Base-by-base conservation (phyloP, 2,329 filamentous ascomycete species). In the Pyrenophora seminiperda region DNA sequence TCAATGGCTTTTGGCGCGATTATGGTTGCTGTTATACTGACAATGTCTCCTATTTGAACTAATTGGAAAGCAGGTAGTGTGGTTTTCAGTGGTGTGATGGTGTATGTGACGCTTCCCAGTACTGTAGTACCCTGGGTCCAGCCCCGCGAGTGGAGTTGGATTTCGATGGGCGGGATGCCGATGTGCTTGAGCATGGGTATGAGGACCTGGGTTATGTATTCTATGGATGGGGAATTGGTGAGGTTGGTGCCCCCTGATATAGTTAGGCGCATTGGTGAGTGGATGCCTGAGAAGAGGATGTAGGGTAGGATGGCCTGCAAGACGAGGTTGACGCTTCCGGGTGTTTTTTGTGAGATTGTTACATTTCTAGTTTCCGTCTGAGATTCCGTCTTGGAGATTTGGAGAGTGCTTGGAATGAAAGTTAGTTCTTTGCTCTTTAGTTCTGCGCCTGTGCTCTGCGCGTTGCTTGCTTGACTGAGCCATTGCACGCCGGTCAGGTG, bases 271-370 rank as follows among this genome's bases (percentile, higher is more conserved):
- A 75, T 56, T 1, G 57, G 53, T 11, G 42, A 30, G 10, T 43
- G 3, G 14, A 43, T 31, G 9, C 55, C 53, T 7, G 56, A 59
- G 65, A 83, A 79, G 1, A 86, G 66, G 2, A 85, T 65, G 56
- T 79, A 85, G 0, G 83, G 83, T 31, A 85, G 76, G 3, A 86
- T 70, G 4, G 83, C 82, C 63, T 86, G 83, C 44, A 85, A 75
- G 0, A 83, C 77, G 10, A 86, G 72, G 38, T 77, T 81, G 4
- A 82, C 76, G 14, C 78, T 80, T 0, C 83, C 83, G 0, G 81
- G 79, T 2, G 69, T 74, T 11, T 36, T 65, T 36, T 70, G 71
- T 7, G 53, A 55, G 47, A 68, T 72, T n/a, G 42, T 31, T 2
- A 77, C 78, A 3, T 73, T 67, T 30, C 56, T 48, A 14, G 34